Conservation (phyloP, 2,329 filamentous ascomycete genomes). For the Orbilia quercus region DNA sequence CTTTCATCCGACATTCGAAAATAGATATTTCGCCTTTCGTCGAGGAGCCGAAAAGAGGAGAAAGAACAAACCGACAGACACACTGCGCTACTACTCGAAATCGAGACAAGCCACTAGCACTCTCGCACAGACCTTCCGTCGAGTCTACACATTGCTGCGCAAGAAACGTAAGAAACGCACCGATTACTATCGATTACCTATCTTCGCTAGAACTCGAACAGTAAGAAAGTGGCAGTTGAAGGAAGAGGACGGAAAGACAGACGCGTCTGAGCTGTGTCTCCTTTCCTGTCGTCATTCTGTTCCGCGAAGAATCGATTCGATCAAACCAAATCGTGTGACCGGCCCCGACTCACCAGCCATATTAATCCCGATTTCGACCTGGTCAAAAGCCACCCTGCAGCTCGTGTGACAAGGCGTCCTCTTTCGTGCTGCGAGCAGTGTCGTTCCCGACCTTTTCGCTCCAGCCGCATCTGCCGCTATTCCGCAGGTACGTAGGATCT, state of each 20-base stretch:
- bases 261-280: constrained; percentile 28
- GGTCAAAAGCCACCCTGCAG: constrained; percentile 23
- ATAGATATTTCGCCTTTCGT: constrained; percentile 1
- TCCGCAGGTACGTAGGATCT: constrained; percentile 42
- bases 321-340: constrained; percentile 4
- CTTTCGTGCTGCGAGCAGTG: constrained; percentile 23
- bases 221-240: constrained; percentile 17
- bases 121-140: constrained; percentile 50
- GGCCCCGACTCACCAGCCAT: constrained; percentile 5
- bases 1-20: background rate
- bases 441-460: constrained; percentile 22
- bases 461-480: constrained; percentile 50
- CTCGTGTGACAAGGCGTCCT: constrained; percentile 39
- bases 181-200: too few species aligned
- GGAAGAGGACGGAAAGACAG: constrained; percentile 6
- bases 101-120: constrained; percentile 15
- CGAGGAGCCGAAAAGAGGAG: background rate
- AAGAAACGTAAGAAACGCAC: background rate
- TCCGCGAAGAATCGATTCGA: constrained; percentile 8
- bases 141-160: constrained; percentile 24
- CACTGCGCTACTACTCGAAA: background rate
- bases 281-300: background rate
- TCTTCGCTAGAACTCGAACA: too few species aligned
- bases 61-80: constrained; percentile 4
- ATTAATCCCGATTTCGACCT: constrained; percentile 17